Evolutionary conservation across 176 grass and related monocot genomes (phyloP), one percentile per base, ranked within the genome.

Genomic region (Calamus simplicifolius): DNA sequence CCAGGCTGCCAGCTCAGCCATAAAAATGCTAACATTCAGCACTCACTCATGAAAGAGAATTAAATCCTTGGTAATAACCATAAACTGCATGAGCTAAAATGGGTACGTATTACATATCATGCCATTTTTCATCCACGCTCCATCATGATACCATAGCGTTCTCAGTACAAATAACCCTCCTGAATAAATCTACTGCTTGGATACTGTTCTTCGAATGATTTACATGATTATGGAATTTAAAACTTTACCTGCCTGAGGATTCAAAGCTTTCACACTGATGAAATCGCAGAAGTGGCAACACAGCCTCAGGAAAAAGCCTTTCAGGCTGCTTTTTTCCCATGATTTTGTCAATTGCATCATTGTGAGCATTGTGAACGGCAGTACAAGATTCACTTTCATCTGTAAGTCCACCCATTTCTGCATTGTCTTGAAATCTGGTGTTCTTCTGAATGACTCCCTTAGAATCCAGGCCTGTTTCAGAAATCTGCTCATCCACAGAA

Each of bases 251-350:
- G 63, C 69, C 66, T 52, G 89, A 79, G 52, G 78, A 85, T 76
- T 97, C 87, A 69, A 72, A 92, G 51, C 79, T 78, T 68, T 97
- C 93, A 70, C 54, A 67, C 27, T 85, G 55, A 54, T 48, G 73
- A 63, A 69, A 82, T 16, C 79, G 78, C 31, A 97, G 73, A 80
- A 92, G 93, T 19, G 87, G 84, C 63, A 91, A 73, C 75, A 91
- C 68, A 80, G 78, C 76, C 69, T 76, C 78, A 35, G 48, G 76
- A 68, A 71, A 59, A 54, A 76, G 25, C 29, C 31, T 55, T 52
- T 56, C 74, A 81, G 64, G 64, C 54, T 70, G 29, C 74, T 58
- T 69, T 0, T 62, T 52, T 49, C 29, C 19, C 73, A 57, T 28
- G 51, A 73, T 49, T 65, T 73, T 67, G 48, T 65, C 38, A 76